A percentile compares a stretch with the other conserved stretches of the same genome.
Conservation (phyloP, 148 eudicot species). For the Amaranthus cruentus region DNA sequence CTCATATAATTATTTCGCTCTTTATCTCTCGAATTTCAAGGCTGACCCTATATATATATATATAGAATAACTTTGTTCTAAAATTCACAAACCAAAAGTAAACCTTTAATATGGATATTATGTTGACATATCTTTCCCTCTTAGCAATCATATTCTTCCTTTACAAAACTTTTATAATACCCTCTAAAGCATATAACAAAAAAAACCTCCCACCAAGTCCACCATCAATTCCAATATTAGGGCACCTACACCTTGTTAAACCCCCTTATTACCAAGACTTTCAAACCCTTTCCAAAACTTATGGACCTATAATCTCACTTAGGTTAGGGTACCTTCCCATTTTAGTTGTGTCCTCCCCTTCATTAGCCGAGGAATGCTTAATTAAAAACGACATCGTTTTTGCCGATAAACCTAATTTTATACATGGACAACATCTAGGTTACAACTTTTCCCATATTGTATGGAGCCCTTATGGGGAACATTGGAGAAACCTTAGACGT, state of each 20-base stretch:
- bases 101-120: conserved; percentile 5
- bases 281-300: conserved; percentile 9
- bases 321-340: conserved; percentile 18
- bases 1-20: too few species aligned
- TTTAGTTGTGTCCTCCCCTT: conserved; percentile 25
- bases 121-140: not conserved
- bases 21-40: too few species aligned
- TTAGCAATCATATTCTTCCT: conserved; percentile 7
- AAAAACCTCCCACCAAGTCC: conserved; percentile 32
- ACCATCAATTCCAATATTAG: conserved; percentile 30
- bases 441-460: conserved; percentile 22
- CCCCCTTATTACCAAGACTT: conserved; percentile 22
- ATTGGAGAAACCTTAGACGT: conserved; percentile 35
- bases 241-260: conserved; percentile 37
- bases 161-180: not conserved
- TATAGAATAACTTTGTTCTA: too few species aligned
- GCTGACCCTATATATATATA: too few species aligned
- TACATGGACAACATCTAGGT: conserved; percentile 16
- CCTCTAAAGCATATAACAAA: conserved; percentile 1
- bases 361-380: conserved; percentile 30
- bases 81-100: too few species aligned
- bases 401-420: conserved; percentile 26
- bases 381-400: conserved; percentile 23
- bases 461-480: conserved; percentile 28
- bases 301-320: conserved; percentile 28